Evolutionary conservation across 2,329 filamentous ascomycete genomes (phyloP), one percentile per base, ranked within the genome.

Genomic region (Trichoderma sp.): DNA sequence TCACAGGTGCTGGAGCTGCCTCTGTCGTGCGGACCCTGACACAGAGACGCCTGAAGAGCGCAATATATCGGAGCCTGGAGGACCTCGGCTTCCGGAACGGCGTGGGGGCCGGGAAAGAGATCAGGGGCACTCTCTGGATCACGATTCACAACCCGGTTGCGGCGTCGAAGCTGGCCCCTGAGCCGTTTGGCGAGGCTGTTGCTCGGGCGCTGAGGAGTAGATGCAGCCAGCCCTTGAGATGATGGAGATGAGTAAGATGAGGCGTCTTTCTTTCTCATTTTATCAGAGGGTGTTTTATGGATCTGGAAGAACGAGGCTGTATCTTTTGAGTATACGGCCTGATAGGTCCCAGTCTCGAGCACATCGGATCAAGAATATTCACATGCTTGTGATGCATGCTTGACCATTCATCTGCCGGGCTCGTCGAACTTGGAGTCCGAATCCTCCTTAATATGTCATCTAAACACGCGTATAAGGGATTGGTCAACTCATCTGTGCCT

Each of bases 81-180:
- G 73, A 76, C 6, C 70, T 78, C 58, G 79, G 79, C 24, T 77
- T 79, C 60, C 66, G 18, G 21, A 61, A 56, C 30, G 57, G 76
- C 62, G 30, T 67, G 3, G 73, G 63, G 2, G 39, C 53, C 14
- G 70, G 43, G 15, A 74, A 57, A 61, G 70, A 74, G 26, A 73
- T 80, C 2, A 56, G 72, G 14, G 79, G 79, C 0, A 79, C 79
- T 2, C 56, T 80, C 4, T 78, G 77, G 77, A 24, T 79, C 1
- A 74, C 66, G 2, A 14, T 78, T 9, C 34, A 67, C 8, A 34
- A 77, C 24, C 73, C 77, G 1, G 15, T 75, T 14, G 74, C 73
- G 57, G 72, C 76, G n/a, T 73, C 72, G 2, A 51, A 58, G 8
- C 24, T 73, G 32, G 43, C 73, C n/a, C 58, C 66, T 8, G 73